phyloP scores from a whole-genome alignment of 179 eudicot genomes.

The Silene coronaria region DNA sequence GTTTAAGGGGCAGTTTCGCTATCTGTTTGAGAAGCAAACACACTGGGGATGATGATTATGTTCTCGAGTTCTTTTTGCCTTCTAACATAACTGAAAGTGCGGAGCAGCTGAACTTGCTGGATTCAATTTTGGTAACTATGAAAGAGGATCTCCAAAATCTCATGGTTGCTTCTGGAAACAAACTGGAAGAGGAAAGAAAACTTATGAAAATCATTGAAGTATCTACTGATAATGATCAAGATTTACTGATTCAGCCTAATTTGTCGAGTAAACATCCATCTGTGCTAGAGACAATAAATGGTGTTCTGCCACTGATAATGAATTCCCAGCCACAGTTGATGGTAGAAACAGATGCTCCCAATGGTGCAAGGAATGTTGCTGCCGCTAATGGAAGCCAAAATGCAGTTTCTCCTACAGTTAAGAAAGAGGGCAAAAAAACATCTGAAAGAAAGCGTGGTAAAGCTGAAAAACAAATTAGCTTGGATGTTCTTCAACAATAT shows the following conservation, averaged over 20 bases:
- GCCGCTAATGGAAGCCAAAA: constrained; percentile 26
- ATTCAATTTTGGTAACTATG: constrained; percentile 59
- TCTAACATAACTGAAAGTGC: constrained; percentile 31
- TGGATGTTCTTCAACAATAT: constrained; percentile 83
- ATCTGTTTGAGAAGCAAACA: constrained; percentile 72
- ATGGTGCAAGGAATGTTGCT: constrained; percentile 22
- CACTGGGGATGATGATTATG: constrained; percentile 79
- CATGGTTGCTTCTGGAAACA: constrained; percentile 65
- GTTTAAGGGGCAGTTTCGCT: constrained; percentile 62
- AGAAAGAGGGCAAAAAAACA: constrained; percentile 41
- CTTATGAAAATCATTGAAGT: constrained; percentile 50
- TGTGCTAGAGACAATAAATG: constrained; percentile 28
- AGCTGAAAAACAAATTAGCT: constrained; percentile 86
- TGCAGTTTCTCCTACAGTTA: constrained; percentile 29
- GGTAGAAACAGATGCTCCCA: constrained; percentile 30
- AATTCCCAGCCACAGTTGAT: constrained; percentile 29
- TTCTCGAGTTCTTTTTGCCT: constrained; percentile 86
- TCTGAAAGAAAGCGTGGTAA: constrained; percentile 79
- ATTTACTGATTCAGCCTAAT: constrained; percentile 32
- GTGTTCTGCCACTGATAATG: constrained; percentile 21
- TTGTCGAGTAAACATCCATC: constrained; percentile 26
- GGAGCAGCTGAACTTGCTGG: constrained; percentile 53
- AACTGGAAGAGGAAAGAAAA: constrained; percentile 61
- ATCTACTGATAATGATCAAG: constrained; percentile 38
- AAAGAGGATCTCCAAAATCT: constrained; percentile 61